phyloP scores from a whole-genome alignment of 23 red algal genomes.

The Chondrus crispus region DNA sequence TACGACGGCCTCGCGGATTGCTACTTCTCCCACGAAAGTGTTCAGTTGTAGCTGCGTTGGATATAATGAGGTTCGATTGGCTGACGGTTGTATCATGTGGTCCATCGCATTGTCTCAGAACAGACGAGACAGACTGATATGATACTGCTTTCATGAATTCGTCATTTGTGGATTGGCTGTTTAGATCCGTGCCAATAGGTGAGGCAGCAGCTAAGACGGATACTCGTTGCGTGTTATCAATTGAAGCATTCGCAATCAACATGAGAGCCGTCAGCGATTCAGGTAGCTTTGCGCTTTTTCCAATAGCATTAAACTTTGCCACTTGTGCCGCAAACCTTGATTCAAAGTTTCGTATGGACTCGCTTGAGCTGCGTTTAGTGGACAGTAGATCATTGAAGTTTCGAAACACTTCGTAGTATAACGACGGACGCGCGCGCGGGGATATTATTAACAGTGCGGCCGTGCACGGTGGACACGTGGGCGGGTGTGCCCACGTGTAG shows the following conservation, averaged over 20 bases:
- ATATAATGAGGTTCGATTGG: no score
- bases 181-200: neutral
- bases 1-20: no score
- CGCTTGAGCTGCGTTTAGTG: neutral
- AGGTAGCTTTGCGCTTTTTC: neutral
- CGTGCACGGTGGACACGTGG: no score
- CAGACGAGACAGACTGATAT: neutral
- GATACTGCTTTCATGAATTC: neutral
- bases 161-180: neutral
- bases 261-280: conserved; percentile 1
- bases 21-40: no score
- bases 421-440: no score
- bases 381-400: neutral
- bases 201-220: conserved; percentile 14
- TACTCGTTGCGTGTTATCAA: conserved; percentile 18
- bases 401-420: neutral
- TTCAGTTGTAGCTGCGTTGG: no score
- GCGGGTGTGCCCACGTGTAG: no score
- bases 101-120: neutral
- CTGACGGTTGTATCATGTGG: no score
- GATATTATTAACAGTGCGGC: no score
- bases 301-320: conserved; percentile 6
- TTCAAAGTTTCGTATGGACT: neutral
- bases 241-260: neutral
- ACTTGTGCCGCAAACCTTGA: neutral